Evolutionary conservation across 139 green algal genomes (phyloP).

Genomic region (Pleodorina starrii): DNA sequence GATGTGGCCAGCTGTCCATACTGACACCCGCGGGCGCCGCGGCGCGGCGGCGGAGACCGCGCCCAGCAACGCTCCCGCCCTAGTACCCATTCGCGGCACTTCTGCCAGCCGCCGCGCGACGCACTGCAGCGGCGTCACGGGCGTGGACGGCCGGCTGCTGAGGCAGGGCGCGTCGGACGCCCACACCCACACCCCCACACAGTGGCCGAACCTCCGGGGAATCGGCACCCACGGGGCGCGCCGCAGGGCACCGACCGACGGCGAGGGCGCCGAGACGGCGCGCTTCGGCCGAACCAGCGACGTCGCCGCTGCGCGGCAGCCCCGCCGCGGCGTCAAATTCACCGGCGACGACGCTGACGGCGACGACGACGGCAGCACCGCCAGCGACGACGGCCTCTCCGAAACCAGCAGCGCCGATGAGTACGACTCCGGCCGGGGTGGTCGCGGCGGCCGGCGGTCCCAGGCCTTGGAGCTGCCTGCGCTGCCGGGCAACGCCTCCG

Average conservation of each 20-base stretch:
- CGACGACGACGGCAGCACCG: not conserved
- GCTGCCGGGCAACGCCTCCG: not conserved
- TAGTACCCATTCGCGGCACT: not conserved
- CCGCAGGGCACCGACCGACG: not conserved
- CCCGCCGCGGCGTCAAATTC: constrained; percentile 21
- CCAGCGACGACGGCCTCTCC: not conserved
- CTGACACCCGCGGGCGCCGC: not conserved
- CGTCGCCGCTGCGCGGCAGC: not conserved
- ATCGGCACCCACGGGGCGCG: not conserved
- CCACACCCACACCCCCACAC: too few relatives aligned
- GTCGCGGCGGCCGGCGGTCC: not conserved
- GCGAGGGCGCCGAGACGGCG: not conserved
- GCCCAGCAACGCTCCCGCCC: not conserved
- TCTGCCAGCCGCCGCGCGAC: not conserved
- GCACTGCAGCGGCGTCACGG: not conserved
- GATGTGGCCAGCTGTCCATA: not conserved
- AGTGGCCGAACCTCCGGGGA: not conserved
- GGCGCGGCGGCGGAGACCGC: too few relatives aligned
- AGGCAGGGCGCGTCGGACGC: not conserved
- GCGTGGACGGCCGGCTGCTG: not conserved
- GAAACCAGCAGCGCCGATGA: not conserved
- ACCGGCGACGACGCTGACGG: not conserved
- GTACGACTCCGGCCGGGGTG: not conserved
- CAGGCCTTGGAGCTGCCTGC: constrained; percentile 16
- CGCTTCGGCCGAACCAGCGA: constrained; percentile 1